A percentile compares a stretch with the other conserved stretches of the same genome.
phyloP scores from a whole-genome alignment of 2,329 filamentous ascomycete genomes.

The Paraphoma chrysanthemicola region DNA sequence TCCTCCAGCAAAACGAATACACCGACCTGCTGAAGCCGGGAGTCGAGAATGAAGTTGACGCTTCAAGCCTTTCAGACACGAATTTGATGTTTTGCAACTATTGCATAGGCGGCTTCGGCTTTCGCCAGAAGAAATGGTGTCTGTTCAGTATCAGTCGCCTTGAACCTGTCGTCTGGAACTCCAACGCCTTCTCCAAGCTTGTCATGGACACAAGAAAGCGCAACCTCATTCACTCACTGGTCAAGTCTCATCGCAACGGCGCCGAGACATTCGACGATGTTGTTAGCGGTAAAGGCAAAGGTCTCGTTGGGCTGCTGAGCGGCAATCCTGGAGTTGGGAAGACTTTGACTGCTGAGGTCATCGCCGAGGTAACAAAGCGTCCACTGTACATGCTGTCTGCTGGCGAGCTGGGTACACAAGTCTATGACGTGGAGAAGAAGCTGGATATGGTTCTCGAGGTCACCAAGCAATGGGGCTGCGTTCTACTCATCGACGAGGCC shows the following conservation, averaged over 20 bases:
- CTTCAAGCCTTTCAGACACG: constrained; percentile 56
- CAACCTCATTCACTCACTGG: constrained; percentile 61
- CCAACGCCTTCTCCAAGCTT: constrained; percentile 53
- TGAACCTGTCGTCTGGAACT: constrained; percentile 51
- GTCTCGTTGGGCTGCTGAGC: constrained; percentile 26
- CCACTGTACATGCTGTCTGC: constrained; percentile 74
- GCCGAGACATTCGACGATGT: constrained; percentile 47
- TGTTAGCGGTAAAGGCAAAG: constrained; percentile 51
- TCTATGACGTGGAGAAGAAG: constrained; percentile 67
- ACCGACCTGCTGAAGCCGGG: constrained; percentile 13
- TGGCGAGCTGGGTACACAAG: constrained; percentile 71
- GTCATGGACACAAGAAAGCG: constrained; percentile 31
- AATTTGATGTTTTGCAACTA: constrained; percentile 42
- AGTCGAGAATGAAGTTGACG: constrained; percentile 5
- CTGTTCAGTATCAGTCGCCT: constrained; percentile 42
- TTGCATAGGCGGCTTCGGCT: constrained; percentile 12
- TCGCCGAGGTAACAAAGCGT: constrained; percentile 14
- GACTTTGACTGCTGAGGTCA: constrained; percentile 24
- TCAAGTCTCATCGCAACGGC: constrained; percentile 71
- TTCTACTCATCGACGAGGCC: constrained; percentile 76
- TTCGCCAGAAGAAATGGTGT: constrained; percentile 30
- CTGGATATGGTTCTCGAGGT: constrained; percentile 61
- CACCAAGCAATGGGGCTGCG: constrained; percentile 16
- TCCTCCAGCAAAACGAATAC: constrained; percentile 15
- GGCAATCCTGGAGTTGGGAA: constrained; percentile 30